Evolutionary conservation across 2,329 filamentous ascomycete species (phyloP), one percentile per base, ranked within the genome.

Genomic region (Sclerotinia spermophila): DNA sequence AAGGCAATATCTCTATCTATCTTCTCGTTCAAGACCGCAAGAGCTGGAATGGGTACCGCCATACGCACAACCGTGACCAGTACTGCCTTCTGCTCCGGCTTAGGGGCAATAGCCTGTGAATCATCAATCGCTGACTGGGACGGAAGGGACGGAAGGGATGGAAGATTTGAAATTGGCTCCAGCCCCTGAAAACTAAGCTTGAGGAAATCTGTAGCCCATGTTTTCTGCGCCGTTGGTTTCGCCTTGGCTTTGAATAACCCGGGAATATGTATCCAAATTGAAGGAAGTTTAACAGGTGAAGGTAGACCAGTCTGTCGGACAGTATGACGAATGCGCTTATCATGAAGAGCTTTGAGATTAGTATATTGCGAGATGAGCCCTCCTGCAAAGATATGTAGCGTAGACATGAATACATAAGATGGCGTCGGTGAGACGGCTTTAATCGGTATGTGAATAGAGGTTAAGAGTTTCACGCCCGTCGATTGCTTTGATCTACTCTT

Each of bases 171-270:
- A 33, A 69, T 21, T 40, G 72, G 66, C 67, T 79, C 76, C 8
- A 79, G 70, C 24, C 81, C 80, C 65, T 81, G 79, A 76, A 89
- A 89, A n/a, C 82, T 83, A 65, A 92, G 81, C 65, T 84, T 83
- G 40, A 92, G 82, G 48, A 84, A 83, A 71, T 91, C 85, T 55
- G 84, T 82, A 2, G 87, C 88, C 89, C 89, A 91, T 4, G 82
- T 75, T 71, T 72, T 76, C 69, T 48, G 74, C 71, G 71, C 72
- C 65, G 71, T 67, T 56, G 71, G 51, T 33, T 73, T 71, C 65
- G 71, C 70, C 42, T 75, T 74, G 55, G 78, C 71, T 21, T 44
- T 27, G 35, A 79, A 68, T 65, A 79, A 64, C 67, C 79, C 72
- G 6, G 76, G 74, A 19, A 79, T 68, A 33, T 72, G 67, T 15